Conservation (phyloP, 768 basidiomycete genomes). For the Melanogaster broomeanus region DNA sequence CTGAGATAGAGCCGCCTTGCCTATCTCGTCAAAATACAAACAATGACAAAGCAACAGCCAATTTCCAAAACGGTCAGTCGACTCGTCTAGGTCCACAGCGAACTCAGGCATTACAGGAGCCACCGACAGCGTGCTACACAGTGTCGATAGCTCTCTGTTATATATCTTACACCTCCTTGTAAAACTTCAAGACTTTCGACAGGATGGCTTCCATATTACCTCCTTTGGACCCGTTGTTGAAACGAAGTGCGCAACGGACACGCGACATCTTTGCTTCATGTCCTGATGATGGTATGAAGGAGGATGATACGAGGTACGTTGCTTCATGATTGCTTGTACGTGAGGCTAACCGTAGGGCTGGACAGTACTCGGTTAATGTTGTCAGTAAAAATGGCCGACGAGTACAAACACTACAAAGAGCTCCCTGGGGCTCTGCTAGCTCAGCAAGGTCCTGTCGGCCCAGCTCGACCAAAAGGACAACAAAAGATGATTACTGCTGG, state of each 20-base stretch:
- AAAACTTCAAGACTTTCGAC: not conserved
- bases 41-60: slow-evolving; percentile 12
- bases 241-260: slow-evolving; percentile 68
- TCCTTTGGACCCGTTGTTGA: slow-evolving; percentile 65
- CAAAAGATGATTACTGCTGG: slow-evolving; percentile 75
- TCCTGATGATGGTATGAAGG: slow-evolving; percentile 57
- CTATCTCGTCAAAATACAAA: slow-evolving; percentile 17
- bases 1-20: not conserved
- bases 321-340: not conserved
- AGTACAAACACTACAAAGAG: slow-evolving; percentile 84
- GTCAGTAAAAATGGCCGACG: slow-evolving; percentile 84
- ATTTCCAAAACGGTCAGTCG: slow-evolving; percentile 10
- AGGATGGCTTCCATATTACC: slow-evolving; percentile 45
- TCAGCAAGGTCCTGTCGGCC: slow-evolving; percentile 82
- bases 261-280: slow-evolving; percentile 68
- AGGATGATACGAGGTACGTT: slow-evolving; percentile 72
- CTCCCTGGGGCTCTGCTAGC: slow-evolving; percentile 79
- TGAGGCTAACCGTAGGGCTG: not conserved
- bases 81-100: not conserved
- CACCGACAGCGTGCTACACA: not conserved
- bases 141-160: not conserved
- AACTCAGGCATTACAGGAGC: not conserved
- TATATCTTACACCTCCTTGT: not conserved
- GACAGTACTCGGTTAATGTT: slow-evolving; percentile 69
- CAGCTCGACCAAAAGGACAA: slow-evolving; percentile 65